Base-by-base conservation (phyloP, 2,329 filamentous ascomycete genomes). In the Fusarium robinianum region DNA sequence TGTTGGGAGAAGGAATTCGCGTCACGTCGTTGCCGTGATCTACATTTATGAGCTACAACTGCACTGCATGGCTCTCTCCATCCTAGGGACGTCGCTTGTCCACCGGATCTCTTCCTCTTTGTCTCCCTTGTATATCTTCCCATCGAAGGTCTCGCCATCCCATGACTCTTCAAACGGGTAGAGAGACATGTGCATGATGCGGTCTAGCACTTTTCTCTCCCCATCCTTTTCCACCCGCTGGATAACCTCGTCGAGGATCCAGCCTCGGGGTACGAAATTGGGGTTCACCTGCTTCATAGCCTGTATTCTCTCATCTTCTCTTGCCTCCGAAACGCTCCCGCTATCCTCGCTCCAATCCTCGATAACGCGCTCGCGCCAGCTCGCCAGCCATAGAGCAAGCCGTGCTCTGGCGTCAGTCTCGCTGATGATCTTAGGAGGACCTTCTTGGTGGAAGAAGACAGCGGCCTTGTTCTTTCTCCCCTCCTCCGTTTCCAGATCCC, bases 181-280 rank as follows among this genome's bases (percentile, higher is more conserved):
- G 26, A 92, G 71, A 3, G 84, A 81, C 84, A 97, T 87, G 30
- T 89, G 81, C 85, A 95, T 89, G 16, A 94, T 77, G 19, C 85
- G 77, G 9, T 80, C 75, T 30, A 99, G 67, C 23, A 97, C 84
- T 7, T 90, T 85, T 41, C 88, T 77, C 62, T 99, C 91, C 3
- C 84, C 82, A 37, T 85, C 83, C 65, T 88, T 88, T 68, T 97
- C 90, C 0, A 97, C 91, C 8, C 89, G 80, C 31, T 87, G 81
- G 55, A 99, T 97, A 10, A 99, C 67, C 68, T 99, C 94, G 65
- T 97, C 92, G 14, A 99, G 75, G 37, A 99, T 81, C 91, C 92
- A 99, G 12, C 87, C 85, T 32, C 90, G 81, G 1, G 94, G 90
- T 1, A 96, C 76, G 62, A 99, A 99, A 72, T 88, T 96, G 3